phyloP scores from a whole-genome alignment of 2,329 filamentous ascomycete genomes.

The Blumeriella jaapii region DNA sequence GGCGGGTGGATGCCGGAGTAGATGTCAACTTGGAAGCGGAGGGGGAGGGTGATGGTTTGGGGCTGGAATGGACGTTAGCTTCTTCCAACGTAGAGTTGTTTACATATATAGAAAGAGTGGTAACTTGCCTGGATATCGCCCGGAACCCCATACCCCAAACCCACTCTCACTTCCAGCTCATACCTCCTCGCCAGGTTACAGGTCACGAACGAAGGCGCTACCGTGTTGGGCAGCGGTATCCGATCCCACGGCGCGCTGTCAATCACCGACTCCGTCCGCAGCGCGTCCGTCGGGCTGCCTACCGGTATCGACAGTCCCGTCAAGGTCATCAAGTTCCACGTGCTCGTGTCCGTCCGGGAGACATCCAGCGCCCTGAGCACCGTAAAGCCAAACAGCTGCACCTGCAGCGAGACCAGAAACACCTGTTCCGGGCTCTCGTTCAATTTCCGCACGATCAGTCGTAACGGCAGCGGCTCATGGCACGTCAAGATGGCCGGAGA shows the following conservation, averaged over 20 bases:
- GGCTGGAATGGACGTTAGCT: slow-evolving; percentile 33
- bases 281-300: slow-evolving; percentile 43
- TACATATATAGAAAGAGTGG: not conserved
- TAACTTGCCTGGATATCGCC: slow-evolving; percentile 28
- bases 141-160: slow-evolving; percentile 60
- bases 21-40: slow-evolving; percentile 69
- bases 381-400: slow-evolving; percentile 72
- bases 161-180: slow-evolving; percentile 71
- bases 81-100: not conserved
- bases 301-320: slow-evolving; percentile 63
- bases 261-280: slow-evolving; percentile 57
- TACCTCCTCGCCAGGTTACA: slow-evolving; percentile 81
- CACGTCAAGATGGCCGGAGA: slow-evolving; percentile 83
- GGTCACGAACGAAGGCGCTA: slow-evolving; percentile 76
- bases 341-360: slow-evolving; percentile 54
- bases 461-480: slow-evolving; percentile 72
- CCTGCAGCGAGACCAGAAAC: slow-evolving; percentile 66
- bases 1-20: slow-evolving; percentile 84
- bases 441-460: slow-evolving; percentile 68
- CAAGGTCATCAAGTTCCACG: slow-evolving; percentile 64
- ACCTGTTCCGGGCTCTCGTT: slow-evolving; percentile 57
- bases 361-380: slow-evolving; percentile 69
- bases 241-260: slow-evolving; percentile 63
- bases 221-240: slow-evolving; percentile 65
- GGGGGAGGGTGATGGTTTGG: slow-evolving; percentile 68